Percentiles rank a stretch among this genome's conserved stretches.
Evolutionary conservation across 2,329 filamentous ascomycete species (phyloP).

Genomic region (Exophiala sp.): DNA sequence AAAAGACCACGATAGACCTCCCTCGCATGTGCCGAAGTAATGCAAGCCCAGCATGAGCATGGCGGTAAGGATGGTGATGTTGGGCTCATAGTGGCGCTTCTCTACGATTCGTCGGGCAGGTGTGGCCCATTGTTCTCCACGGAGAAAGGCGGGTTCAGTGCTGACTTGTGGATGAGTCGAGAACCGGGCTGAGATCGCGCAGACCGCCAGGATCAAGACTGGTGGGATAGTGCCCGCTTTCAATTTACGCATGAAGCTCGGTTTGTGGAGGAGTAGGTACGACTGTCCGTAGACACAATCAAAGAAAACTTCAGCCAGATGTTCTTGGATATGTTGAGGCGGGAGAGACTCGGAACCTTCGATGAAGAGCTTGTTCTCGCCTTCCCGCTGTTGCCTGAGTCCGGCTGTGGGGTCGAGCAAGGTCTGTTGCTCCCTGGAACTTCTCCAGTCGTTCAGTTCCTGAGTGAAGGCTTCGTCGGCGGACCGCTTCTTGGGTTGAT

Average conservation of each 20-base stretch:
- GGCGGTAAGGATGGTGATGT: slow-evolving; percentile 91
- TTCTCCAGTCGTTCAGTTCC: slow-evolving; percentile 78
- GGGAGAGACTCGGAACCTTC: slow-evolving; percentile 83
- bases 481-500: slow-evolving; percentile 65
- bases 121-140: slow-evolving; percentile 86
- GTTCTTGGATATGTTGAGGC: slow-evolving; percentile 82
- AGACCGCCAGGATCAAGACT: slow-evolving; percentile 88
- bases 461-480: slow-evolving; percentile 84
- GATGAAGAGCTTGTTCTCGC: slow-evolving; percentile 70
- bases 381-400: slow-evolving; percentile 59
- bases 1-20: slow-evolving; percentile 91
- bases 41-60: slow-evolving; percentile 85
- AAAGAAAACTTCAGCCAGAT: slow-evolving; percentile 91
- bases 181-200: slow-evolving; percentile 91
- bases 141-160: slow-evolving; percentile 73
- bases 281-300: slow-evolving; percentile 94
- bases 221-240: slow-evolving; percentile 78
- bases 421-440: slow-evolving; percentile 40
- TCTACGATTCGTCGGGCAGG: slow-evolving; percentile 83
- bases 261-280: slow-evolving; percentile 92
- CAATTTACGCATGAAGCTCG: slow-evolving; percentile 84
- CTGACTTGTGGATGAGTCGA: slow-evolving; percentile 80
- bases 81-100: slow-evolving; percentile 87
- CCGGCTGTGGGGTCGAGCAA: slow-evolving; percentile 41
- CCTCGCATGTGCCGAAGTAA: slow-evolving; percentile 95